Evolutionary conservation across 1,284 basidiomycete genomes (phyloP).

Genomic region (Kwoniella shivajii): DNA sequence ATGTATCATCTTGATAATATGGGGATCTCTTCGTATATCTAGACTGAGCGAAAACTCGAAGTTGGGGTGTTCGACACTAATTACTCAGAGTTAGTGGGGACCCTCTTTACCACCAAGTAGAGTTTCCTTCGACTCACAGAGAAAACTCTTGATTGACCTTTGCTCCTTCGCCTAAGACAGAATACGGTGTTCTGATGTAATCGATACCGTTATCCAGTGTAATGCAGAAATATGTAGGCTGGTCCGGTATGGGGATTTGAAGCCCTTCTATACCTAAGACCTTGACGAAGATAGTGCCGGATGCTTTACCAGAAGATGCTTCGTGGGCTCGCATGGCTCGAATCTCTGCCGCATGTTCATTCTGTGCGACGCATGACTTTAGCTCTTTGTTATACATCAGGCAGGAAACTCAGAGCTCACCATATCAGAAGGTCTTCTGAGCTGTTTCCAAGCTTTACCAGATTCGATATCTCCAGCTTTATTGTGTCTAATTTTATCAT

Average conservation of each 20-base stretch:
- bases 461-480: constrained; percentile 72
- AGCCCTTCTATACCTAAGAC: constrained; percentile 77
- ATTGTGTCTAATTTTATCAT: constrained; percentile 70
- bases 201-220: constrained; percentile 96
- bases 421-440: constrained; percentile 90
- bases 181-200: constrained; percentile 89
- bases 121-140: constrained; percentile 61
- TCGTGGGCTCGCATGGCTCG: constrained; percentile 75
- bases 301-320: constrained; percentile 68
- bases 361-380: constrained; percentile 59
- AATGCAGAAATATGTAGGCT: constrained; percentile 77
- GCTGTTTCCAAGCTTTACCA: constrained; percentile 83
- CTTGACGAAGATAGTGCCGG: constrained; percentile 92
- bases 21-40: constrained; percentile 78
- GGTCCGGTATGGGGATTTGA: constrained; percentile 70
- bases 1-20: constrained; percentile 67
- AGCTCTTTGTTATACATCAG: neutral
- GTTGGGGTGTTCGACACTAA: constrained; percentile 63
- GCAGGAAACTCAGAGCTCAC: constrained; percentile 56
- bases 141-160: constrained; percentile 92
- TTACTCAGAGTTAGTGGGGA: too few species aligned
- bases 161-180: constrained; percentile 64
- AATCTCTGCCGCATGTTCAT: constrained; percentile 88
- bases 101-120: neutral
- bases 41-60: constrained; percentile 86